Evolutionary conservation across 441 rosid species (phyloP).

Genomic region (Gossypium gossypioides): DNA sequence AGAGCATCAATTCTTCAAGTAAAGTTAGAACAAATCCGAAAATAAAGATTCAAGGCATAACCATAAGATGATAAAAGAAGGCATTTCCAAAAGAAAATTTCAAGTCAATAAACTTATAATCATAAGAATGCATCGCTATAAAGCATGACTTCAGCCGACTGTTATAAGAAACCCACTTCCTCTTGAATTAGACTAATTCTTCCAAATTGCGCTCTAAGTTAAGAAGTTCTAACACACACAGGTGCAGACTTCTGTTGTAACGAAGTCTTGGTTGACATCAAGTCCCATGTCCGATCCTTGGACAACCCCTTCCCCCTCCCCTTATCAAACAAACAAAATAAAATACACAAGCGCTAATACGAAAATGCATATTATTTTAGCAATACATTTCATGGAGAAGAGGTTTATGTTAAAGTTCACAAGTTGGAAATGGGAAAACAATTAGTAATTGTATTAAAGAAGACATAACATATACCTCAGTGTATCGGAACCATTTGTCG

Average conservation of each 20-base stretch:
- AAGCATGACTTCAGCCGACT: neutral
- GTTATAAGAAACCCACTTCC: neutral
- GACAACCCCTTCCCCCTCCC: too few species aligned
- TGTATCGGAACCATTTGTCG: constrained; percentile 33
- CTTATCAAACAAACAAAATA: too few species aligned
- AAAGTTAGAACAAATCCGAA: neutral
- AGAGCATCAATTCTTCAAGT: neutral
- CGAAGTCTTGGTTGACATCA: too few species aligned
- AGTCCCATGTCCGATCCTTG: too few species aligned
- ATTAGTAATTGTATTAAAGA: neutral
- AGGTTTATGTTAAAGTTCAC: neutral
- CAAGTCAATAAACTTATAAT: neutral
- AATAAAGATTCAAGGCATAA: neutral
- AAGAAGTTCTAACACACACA: neutral
- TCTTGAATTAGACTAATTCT: neutral
- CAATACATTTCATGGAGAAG: neutral
- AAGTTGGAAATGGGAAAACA: neutral
- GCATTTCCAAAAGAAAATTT: neutral
- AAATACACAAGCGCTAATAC: neutral
- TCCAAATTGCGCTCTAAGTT: neutral
- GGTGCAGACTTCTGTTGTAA: too few species aligned
- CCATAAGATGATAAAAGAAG: neutral
- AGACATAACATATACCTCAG: constrained; percentile 27
- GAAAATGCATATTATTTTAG: neutral
- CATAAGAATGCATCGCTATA: neutral